Percentiles rank a stretch among this genome's conserved stretches.
Evolutionary conservation across 352 stramenopile species (phyloP).

Genomic region (Blastocystis sp.): DNA sequence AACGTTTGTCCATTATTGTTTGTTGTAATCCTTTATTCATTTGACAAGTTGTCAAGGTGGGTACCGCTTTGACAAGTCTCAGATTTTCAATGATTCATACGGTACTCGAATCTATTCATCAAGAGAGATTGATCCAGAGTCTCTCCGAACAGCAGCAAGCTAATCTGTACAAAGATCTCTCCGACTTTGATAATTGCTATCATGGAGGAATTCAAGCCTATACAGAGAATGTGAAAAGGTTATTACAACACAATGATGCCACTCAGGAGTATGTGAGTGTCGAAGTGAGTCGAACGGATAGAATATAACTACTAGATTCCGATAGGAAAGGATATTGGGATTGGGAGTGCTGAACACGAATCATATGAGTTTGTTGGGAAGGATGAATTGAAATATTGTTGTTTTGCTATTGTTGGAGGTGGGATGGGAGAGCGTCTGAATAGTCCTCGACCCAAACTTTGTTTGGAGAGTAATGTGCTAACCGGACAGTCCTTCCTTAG

Average conservation of each 20-base stretch:
- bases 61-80: background rate
- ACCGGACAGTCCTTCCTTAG: conserved; percentile 10
- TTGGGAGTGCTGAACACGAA: conserved; percentile 72
- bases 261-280: background rate
- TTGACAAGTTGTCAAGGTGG: background rate
- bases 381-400: conserved; percentile 68
- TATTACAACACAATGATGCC: background rate
- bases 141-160: background rate
- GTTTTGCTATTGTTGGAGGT: conserved; percentile 91
- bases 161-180: background rate
- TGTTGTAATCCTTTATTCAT: background rate
- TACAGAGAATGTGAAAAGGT: background rate
- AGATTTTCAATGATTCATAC: background rate
- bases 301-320: conserved; percentile 59
- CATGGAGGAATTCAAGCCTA: background rate
- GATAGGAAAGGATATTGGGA: conserved; percentile 67
- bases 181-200: background rate
- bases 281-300: background rate
- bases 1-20: background rate
- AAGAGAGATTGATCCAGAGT: background rate
- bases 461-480: conserved; percentile 67
- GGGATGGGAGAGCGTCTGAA: conserved; percentile 91
- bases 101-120: background rate
- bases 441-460: conserved; percentile 91
- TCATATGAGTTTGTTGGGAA: conserved; percentile 70